phyloP scores from a whole-genome alignment of 768 basidiomycete species.

The Hypholoma fasciculare region DNA sequence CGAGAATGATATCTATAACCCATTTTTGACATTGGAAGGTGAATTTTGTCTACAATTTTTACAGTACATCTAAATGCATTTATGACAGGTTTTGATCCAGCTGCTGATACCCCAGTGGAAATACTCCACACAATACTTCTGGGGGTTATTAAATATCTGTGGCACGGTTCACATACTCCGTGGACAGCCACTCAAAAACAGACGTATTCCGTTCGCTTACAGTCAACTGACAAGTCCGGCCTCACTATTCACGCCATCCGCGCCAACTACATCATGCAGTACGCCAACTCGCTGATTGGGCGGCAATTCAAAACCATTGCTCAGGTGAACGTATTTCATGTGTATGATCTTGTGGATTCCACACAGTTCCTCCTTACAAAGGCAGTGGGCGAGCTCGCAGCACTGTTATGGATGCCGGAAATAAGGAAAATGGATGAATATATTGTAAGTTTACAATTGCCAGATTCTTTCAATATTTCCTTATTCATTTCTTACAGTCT shows the following conservation, averaged over 20 bases:
- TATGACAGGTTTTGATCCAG: too few relatives aligned
- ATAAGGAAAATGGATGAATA: slow-evolving; percentile 38
- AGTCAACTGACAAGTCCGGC: slow-evolving; percentile 30
- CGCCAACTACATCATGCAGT: slow-evolving; percentile 40
- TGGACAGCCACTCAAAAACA: too few relatives aligned
- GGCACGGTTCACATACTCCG: too few relatives aligned
- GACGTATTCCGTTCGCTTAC: slow-evolving; percentile 27
- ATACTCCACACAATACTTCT: too few relatives aligned
- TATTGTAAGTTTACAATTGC: slow-evolving; percentile 20
- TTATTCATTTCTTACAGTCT: slow-evolving; percentile 14
- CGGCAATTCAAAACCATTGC: slow-evolving; percentile 39
- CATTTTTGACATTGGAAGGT: too few relatives aligned
- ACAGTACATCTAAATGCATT: too few relatives aligned
- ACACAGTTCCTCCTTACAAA: slow-evolving; percentile 24
- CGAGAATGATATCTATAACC: too few relatives aligned
- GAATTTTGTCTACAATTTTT: too few relatives aligned
- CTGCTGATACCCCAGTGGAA: too few relatives aligned
- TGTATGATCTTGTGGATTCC: slow-evolving; percentile 30
- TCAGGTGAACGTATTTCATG: slow-evolving; percentile 37
- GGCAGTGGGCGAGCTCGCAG: slow-evolving; percentile 30
- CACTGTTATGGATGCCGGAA: slow-evolving; percentile 40
- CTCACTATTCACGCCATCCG: slow-evolving; percentile 32
- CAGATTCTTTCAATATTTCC: not conserved
- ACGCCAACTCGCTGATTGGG: too few relatives aligned
- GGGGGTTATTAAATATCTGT: too few relatives aligned